Percentiles rank a stretch among this genome's conserved stretches.
phyloP scores from a whole-genome alignment of 192 early-diverging fungal genomes.

The Powellomyces hirtus region DNA sequence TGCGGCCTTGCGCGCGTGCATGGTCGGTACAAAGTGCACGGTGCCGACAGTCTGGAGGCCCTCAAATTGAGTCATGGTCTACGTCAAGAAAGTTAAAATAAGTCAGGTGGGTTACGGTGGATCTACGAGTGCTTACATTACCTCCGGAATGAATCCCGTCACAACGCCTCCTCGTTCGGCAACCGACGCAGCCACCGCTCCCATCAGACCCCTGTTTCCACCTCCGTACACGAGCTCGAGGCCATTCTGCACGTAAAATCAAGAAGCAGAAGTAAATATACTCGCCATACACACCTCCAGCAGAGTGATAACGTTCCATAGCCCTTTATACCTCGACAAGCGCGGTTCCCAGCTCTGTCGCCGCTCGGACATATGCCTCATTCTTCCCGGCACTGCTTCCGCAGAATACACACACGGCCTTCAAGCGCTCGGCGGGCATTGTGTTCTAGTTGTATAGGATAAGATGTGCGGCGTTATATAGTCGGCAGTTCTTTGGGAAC shows the following conservation, averaged over 20 bases:
- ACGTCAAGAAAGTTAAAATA: too few relatives aligned
- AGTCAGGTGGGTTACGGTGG: too few relatives aligned
- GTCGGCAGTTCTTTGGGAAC: too few relatives aligned
- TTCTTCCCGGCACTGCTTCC: conserved; percentile 30
- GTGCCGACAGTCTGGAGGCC: conserved; percentile 43
- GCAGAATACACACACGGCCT: conserved; percentile 51
- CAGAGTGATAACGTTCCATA: too few relatives aligned
- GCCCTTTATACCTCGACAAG: not conserved
- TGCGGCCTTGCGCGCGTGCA: conserved; percentile 50
- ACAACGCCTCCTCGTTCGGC: conserved; percentile 58
- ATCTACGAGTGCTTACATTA: too few relatives aligned
- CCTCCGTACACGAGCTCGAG: conserved; percentile 43
- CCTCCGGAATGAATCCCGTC: conserved; percentile 71
- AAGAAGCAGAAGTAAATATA: not conserved
- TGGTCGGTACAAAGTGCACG: conserved; percentile 52
- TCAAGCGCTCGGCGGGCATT: too few relatives aligned
- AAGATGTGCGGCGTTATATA: too few relatives aligned
- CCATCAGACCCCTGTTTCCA: conserved; percentile 69
- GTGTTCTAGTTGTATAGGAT: too few relatives aligned
- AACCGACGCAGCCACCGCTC: conserved; percentile 69
- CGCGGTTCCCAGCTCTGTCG: conserved; percentile 20
- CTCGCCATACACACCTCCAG: too few relatives aligned
- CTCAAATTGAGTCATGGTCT: conserved; percentile 19
- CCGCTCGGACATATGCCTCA: conserved; percentile 22
- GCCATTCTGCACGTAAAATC: not conserved